Base-by-base conservation (phyloP, 345 rosid genomes). In the Balakata baccata region DNA sequence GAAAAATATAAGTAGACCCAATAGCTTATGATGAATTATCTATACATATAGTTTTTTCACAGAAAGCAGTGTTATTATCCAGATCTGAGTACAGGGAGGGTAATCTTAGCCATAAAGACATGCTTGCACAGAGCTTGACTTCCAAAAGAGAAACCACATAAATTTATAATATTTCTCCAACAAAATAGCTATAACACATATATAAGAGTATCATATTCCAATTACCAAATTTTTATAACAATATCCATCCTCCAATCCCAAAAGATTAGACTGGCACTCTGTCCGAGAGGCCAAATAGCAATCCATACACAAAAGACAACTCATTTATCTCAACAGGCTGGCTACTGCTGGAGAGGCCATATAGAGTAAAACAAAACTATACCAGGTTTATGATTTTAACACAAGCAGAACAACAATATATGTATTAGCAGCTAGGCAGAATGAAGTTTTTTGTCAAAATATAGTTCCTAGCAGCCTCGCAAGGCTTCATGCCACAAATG, bases 401-500 rank as follows among this genome's bases (percentile, higher is more conserved):
- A 7, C 74, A 73, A 54, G 62, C 64, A 75, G 46, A 41, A 56
- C 43, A 52, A 16, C n/a, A 29, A 29, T 29, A 29, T 29, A 29
- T 29, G 34, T 29, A 29, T 29, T 29, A 29, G 34, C 34, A 29
- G 34, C 34, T 29, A 29, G 34, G 1, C 34, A 29, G 34, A 29
- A 29, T 29, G 34, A 29, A 29, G 34, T 29, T 29, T 29, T 29
- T 29, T 29, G 34, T 66, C 52, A 6, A 18, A 41, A 23, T 29
- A 14, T 23, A 9, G 61, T 43, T 9, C 41, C 34, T 61, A 51
- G 73, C 20, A 62, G 17, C 68, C 17, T 39, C 58, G 37, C 20
- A 65, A 66, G 59, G 39, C 22, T 7, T 57, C 47, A 29, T 25
- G 16, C 18, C n/a, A 39, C 18, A 74, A 37, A 34, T 43, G 8